Evolutionary conservation across 345 rosid species (phyloP).

Genomic region (Eucalyptus polyanthemos): DNA sequence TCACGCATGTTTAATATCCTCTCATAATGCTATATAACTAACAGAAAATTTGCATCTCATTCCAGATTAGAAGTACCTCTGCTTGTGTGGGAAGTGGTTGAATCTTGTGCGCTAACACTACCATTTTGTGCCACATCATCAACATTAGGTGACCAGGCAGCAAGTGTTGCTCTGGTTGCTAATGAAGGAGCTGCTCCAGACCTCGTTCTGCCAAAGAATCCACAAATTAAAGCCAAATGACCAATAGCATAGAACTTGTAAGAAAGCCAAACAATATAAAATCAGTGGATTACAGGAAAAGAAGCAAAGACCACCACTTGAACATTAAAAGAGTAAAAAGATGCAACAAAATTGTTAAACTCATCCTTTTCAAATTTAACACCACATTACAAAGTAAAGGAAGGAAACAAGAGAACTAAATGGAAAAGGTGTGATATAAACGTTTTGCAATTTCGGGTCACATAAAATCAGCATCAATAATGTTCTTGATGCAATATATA

Average conservation of each 20-base stretch:
- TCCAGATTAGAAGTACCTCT: neutral
- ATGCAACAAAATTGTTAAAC: neutral
- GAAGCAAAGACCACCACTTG: neutral
- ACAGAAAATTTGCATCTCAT: neutral
- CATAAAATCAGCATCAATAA: neutral
- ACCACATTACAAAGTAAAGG: neutral
- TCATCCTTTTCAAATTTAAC: neutral
- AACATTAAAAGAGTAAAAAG: neutral
- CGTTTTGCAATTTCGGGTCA: neutral
- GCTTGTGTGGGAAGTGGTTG: slow-evolving; percentile 4
- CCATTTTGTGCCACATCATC: slow-evolving; percentile 13
- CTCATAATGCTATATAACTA: neutral
- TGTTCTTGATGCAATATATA: neutral
- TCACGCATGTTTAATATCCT: neutral
- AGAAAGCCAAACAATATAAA: neutral
- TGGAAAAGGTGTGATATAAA: neutral
- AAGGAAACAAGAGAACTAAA: neutral
- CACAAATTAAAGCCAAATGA: neutral
- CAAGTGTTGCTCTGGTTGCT: slow-evolving; percentile 70
- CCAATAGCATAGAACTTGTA: neutral
- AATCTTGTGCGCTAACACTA: slow-evolving; percentile 15
- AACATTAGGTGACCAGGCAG: slow-evolving; percentile 61
- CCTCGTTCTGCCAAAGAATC: slow-evolving; percentile 41
- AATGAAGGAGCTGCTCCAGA: slow-evolving; percentile 48
- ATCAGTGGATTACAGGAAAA: neutral